Evolutionary conservation across 2,329 filamentous ascomycete genomes (phyloP).

Genomic region (Fusarium neocosmosporiellum): DNA sequence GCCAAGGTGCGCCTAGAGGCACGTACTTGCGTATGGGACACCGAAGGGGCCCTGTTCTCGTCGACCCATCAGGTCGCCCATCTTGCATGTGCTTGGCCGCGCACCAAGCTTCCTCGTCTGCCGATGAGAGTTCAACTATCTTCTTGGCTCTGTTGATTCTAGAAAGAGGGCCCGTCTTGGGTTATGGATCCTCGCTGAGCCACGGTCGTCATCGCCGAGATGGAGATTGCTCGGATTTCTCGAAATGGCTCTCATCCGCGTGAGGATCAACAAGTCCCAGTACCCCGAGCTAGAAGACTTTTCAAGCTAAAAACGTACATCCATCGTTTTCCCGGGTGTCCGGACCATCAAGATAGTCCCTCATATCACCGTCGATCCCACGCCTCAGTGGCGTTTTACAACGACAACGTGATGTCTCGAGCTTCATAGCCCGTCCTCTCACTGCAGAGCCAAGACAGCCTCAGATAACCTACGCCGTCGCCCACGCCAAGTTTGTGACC

Average conservation of each 20-base stretch:
- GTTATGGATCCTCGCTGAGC: neutral
- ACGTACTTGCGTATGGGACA: neutral
- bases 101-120: neutral
- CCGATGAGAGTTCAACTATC: neutral
- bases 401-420: neutral
- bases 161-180: neutral
- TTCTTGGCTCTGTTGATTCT: neutral
- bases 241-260: neutral
- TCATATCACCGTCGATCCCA: neutral
- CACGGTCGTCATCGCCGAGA: neutral
- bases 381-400: neutral
- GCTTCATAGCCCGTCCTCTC: neutral
- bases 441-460: conserved; percentile 6
- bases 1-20: neutral
- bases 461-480: neutral
- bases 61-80: neutral
- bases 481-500: conserved; percentile 2
- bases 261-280: neutral
- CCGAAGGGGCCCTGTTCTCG: neutral
- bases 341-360: neutral
- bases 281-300: neutral
- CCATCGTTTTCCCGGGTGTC: neutral
- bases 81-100: conserved; percentile 4
- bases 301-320: neutral
- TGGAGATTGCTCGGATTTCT: neutral